These are phyloP conservation scores for Penicillium malachiteum DNA, from an alignment of 495 filamentous ascomycete species.

Conservation along the genomic window DNA sequence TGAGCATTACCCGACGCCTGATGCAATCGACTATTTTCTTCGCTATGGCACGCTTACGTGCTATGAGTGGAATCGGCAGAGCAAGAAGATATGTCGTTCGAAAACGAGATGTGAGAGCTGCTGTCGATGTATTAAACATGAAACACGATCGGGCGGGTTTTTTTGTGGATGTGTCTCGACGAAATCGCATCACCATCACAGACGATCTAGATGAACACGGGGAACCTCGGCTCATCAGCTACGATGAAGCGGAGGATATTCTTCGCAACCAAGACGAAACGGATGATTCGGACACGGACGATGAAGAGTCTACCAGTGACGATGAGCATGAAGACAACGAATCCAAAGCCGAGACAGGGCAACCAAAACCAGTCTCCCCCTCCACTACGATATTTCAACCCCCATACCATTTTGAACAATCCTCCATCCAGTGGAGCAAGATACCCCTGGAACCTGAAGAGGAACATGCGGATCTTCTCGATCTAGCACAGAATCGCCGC, in stretches of 20 bases:
- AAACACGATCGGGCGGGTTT: conserved; percentile 41
- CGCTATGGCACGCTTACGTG: conserved; percentile 57
- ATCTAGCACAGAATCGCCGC: conserved; percentile 45
- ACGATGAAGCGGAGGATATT: conserved; percentile 55
- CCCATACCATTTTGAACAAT: neutral
- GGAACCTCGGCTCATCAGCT: conserved; percentile 30
- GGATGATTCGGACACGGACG: conserved; percentile 15
- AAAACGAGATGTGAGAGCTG: conserved; percentile 62
- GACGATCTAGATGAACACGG: conserved; percentile 34
- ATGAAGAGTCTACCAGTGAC: conserved; percentile 19
- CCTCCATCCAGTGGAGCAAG: neutral
- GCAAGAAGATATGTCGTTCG: conserved; percentile 43
- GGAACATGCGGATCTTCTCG: conserved; percentile 52
- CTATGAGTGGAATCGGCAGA: conserved; percentile 34
- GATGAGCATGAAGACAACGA: conserved; percentile 18
- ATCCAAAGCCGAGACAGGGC: neutral
- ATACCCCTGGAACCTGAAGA: conserved; percentile 38
- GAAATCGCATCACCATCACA: conserved; percentile 57
- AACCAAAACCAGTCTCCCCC: neutral
- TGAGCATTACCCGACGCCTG: conserved; percentile 66
- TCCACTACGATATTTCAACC: neutral
- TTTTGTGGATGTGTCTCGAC: conserved; percentile 60
- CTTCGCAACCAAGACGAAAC: conserved; percentile 29
- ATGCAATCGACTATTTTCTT: conserved; percentile 65
- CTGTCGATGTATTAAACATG: conserved; percentile 52